Percentiles rank a stretch among this genome's conserved stretches.
Evolutionary conservation across 768 basidiomycete genomes (phyloP).

Genomic region (Pisolithus tinctorius): DNA sequence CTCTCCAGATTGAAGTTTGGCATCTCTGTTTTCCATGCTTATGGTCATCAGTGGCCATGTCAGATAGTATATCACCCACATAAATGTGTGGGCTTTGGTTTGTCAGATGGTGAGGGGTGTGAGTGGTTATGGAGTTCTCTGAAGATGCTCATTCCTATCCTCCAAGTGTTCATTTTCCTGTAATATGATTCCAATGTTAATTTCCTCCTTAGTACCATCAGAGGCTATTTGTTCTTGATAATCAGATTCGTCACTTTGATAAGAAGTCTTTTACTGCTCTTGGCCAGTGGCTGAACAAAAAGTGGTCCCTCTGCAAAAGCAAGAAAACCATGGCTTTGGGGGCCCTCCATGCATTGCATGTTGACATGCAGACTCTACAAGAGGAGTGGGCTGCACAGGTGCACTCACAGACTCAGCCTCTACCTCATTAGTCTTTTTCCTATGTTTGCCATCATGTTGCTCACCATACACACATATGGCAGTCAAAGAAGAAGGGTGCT

Average conservation of each 20-base stretch:
- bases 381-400: too few species aligned
- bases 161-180: conserved; percentile 2
- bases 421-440: too few species aligned
- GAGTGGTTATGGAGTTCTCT: conserved; percentile 29
- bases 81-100: conserved; percentile 21
- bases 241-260: conserved; percentile 2
- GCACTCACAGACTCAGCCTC: too few species aligned
- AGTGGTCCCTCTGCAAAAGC: neutral
- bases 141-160: conserved; percentile 12
- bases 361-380: too few species aligned
- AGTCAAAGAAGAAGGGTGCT: too few species aligned
- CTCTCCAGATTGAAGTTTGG: too few species aligned
- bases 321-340: neutral
- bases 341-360: neutral
- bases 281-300: conserved; percentile 4
- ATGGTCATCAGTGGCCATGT: conserved; percentile 30
- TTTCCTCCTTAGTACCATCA: conserved; percentile 5
- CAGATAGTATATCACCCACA: conserved; percentile 31
- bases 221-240: conserved; percentile 7
- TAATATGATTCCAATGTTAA: too few species aligned
- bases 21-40: conserved; percentile 29
- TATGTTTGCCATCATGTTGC: too few species aligned
- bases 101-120: conserved; percentile 31
- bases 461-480: too few species aligned
- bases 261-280: neutral